Evolutionary conservation across 2,329 filamentous ascomycete species (phyloP).

Genomic region (Aspergillus niger): DNA sequence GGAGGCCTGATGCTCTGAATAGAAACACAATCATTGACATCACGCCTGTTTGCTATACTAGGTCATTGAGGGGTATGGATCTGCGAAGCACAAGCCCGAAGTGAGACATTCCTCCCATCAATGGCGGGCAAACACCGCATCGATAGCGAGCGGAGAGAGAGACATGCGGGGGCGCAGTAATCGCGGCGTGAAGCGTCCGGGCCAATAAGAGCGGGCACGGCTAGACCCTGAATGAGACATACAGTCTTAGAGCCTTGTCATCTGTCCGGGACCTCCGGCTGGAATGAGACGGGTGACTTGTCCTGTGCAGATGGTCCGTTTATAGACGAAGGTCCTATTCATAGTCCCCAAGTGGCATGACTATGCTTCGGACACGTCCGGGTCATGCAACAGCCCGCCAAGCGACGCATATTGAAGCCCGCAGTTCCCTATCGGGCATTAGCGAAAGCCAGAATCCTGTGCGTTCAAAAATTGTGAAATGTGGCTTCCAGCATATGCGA

Average conservation of each 20-base stretch:
- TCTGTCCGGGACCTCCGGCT: slow-evolving; percentile 7
- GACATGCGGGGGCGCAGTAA: slow-evolving; percentile 8
- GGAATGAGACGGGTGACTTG: slow-evolving; percentile 1
- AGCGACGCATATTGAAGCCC: neutral
- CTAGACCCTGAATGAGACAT: slow-evolving; percentile 7
- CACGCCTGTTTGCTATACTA: neutral
- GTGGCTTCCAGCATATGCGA: neutral
- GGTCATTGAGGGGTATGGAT: slow-evolving; percentile 6
- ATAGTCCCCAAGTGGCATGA: neutral
- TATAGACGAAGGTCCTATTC: slow-evolving; percentile 1
- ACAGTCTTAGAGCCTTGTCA: slow-evolving; percentile 5
- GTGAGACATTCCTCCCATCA: slow-evolving; percentile 5
- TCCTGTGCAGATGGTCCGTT: neutral
- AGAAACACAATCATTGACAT: slow-evolving; percentile 1
- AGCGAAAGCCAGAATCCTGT: neutral
- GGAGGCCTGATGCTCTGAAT: slow-evolving; percentile 10
- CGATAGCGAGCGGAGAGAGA: slow-evolving; percentile 5
- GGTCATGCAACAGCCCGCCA: slow-evolving; percentile 6
- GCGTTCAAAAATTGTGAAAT: neutral
- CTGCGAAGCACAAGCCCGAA: slow-evolving; percentile 3
- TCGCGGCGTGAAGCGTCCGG: neutral
- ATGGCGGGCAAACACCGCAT: slow-evolving; percentile 4
- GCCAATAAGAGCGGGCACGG: slow-evolving; percentile 3
- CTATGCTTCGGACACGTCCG: neutral
- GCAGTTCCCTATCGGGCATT: neutral